phyloP scores from a whole-genome alignment of 768 basidiomycete genomes.

The Amanita inopinata region DNA sequence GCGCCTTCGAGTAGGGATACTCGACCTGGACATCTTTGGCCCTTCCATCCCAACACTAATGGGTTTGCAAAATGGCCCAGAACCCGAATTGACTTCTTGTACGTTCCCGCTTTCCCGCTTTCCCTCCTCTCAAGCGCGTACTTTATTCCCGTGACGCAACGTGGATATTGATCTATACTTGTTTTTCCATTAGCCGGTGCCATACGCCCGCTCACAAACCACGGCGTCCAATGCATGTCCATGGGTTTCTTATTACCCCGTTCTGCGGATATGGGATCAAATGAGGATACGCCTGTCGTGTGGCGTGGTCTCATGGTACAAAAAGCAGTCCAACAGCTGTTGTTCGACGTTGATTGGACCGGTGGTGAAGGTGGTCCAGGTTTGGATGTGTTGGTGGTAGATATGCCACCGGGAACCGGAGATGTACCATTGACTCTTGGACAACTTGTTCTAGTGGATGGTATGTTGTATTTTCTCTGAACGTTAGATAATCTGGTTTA shows the following conservation, averaged over 20 bases:
- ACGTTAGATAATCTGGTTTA: background rate
- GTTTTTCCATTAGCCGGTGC: slow-evolving; percentile 46
- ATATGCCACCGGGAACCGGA: slow-evolving; percentile 97
- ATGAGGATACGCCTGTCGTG: slow-evolving; percentile 72
- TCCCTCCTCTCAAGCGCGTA: background rate
- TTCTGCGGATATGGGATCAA: slow-evolving; percentile 33
- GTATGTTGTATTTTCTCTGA: slow-evolving; percentile 30
- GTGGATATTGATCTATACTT: background rate
- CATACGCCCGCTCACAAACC: slow-evolving; percentile 75
- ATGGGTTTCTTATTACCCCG: slow-evolving; percentile 89
- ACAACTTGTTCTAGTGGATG: slow-evolving; percentile 77
- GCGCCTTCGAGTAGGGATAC: slow-evolving; percentile 65
- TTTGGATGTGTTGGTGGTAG: slow-evolving; percentile 81
- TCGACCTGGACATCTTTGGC: slow-evolving; percentile 95
- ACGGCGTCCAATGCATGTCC: slow-evolving; percentile 90
- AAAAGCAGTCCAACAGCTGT: slow-evolving; percentile 91
- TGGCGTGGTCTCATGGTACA: slow-evolving; percentile 99
- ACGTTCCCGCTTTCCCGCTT: slow-evolving; percentile 15
- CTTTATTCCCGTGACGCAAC: background rate
- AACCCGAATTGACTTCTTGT: slow-evolving; percentile 72
- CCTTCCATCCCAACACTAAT: slow-evolving; percentile 91
- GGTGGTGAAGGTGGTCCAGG: slow-evolving; percentile 31
- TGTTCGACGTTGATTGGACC: slow-evolving; percentile 93
- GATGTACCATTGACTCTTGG: slow-evolving; percentile 91
- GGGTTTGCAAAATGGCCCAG: slow-evolving; percentile 71